Evolutionary conservation across 495 filamentous ascomycete species (phyloP).

Genomic region (Pyrenopolyporus hunteri): DNA sequence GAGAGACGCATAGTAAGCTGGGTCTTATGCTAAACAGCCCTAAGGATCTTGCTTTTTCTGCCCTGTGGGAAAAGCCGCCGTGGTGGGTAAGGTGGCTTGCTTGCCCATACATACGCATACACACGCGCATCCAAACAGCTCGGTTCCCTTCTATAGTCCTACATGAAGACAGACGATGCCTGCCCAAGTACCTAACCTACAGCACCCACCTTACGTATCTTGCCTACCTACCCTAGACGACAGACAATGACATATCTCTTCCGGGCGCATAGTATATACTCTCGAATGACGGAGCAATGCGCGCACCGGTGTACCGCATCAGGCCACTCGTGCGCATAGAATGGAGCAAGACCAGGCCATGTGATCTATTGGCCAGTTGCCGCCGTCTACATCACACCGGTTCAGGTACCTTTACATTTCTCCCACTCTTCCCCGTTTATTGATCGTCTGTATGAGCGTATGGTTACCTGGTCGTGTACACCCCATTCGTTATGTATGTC

Average conservation of each 20-base stretch:
- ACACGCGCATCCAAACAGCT: background rate
- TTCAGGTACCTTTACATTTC: slow-evolving; percentile 9
- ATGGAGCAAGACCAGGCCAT: slow-evolving; percentile 17
- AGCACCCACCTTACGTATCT: too few relatives aligned
- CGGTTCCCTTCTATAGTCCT: too few relatives aligned
- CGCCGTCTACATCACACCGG: slow-evolving; percentile 37
- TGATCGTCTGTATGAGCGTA: background rate
- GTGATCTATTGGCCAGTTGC: slow-evolving; percentile 26
- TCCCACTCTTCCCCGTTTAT: background rate
- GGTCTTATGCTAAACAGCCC: background rate
- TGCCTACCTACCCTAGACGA: too few relatives aligned
- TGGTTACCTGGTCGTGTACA: background rate
- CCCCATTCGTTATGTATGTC: background rate
- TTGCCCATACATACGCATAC: background rate
- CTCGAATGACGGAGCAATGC: background rate
- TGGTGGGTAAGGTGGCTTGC: background rate
- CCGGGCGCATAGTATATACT: too few relatives aligned
- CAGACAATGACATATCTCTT: too few relatives aligned
- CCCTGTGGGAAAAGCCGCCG: slow-evolving; percentile 1
- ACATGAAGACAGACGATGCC: too few relatives aligned
- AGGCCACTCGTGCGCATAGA: slow-evolving; percentile 11
- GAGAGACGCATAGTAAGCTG: slow-evolving; percentile 36
- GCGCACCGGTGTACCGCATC: slow-evolving; percentile 15
- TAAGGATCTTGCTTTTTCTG: background rate
- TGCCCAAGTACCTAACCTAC: too few relatives aligned